Conservation (phyloP, 2,329 filamentous ascomycete genomes). For the Phyllosticta capitalensis region DNA sequence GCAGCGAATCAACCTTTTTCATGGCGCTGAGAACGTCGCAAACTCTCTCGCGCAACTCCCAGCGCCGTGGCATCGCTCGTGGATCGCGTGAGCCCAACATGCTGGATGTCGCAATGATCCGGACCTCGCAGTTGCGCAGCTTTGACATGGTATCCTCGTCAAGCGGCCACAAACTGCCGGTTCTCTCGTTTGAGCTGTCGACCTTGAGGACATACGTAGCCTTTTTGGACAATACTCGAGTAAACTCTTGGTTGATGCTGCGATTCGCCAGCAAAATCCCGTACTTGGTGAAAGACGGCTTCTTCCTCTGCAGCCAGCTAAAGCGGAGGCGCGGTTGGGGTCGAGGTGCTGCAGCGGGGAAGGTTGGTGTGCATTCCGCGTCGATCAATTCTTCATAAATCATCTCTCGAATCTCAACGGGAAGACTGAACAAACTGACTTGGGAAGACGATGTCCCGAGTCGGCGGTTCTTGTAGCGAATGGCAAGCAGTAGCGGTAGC, state of each 20-base stretch:
- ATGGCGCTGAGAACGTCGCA: conserved; percentile 14
- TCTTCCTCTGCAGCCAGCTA: not conserved
- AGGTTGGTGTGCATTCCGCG: not conserved
- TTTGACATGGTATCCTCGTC: conserved; percentile 15
- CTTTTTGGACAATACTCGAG: conserved; percentile 24
- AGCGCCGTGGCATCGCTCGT: conserved; percentile 25
- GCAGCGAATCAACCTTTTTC: conserved; percentile 18
- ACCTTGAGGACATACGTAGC: conserved; percentile 24
- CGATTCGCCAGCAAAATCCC: conserved; percentile 21
- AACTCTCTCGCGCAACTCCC: conserved; percentile 21
- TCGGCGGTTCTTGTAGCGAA: not conserved
- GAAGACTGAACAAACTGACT: conserved; percentile 9
- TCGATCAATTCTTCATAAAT: conserved; percentile 14
- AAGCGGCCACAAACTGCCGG: conserved; percentile 21
- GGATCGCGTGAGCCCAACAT: conserved; percentile 29
- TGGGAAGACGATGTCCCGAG: conserved; percentile 4
- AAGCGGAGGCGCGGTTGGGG: not conserved
- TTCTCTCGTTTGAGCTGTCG: conserved; percentile 22
- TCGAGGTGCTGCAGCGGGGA: conserved; percentile 3
- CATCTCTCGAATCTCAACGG: conserved; percentile 12
- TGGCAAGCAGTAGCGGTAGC: conserved; percentile 6
- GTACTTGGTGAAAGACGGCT: not conserved
- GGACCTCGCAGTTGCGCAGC: conserved; percentile 21
- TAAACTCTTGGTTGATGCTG: conserved; percentile 26
- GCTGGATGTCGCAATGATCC: conserved; percentile 23